Evolutionary conservation across 352 stramenopile species (phyloP), one percentile per base, ranked within the genome.

Genomic region (Phytophthora megakarya): DNA sequence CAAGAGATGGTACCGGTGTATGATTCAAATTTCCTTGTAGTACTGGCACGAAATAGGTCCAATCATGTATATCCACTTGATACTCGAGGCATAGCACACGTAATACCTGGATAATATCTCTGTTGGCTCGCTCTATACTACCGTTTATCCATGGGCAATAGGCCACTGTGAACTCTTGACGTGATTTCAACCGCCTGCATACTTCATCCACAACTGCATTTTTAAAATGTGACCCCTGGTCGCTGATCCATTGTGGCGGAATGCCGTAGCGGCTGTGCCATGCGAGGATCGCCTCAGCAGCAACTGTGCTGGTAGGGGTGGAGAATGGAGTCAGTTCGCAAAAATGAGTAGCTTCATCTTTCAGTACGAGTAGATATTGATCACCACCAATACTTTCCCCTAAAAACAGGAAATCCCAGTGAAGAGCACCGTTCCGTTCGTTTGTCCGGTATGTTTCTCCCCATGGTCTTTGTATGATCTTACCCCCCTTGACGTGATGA

Each of bases 191-290:
- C n/a, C n/a, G n/a, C n/a, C n/a, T 23, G 18, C 33, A 53, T 4
- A 81, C 19, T 38, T 74, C 55, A 19, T 6, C 2, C 8, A 78
- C 45, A 3, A 74, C 50, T 32, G 57, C 23, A 39, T 71, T 81
- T 23, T 68, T 75, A 43, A 76, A 81, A 37, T 78, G 73, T 8
- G 7, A 57, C 0, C 65, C 69, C 18, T 59, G 21, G 39, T 76
- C 67, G 21, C 49, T 68, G 7, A 75, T 61, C 68, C 54, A 76
- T 0, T 63, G 16, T 8, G 38, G 28, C 5, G 68, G 68, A 16
- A 61, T 26, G 11, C 53, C 60, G 61, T 71, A 78, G 1, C 68
- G 28, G 6, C 45, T 70, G 28, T 69, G 22, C 58, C 66, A 78
- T n/a, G 59, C 55, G 7, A 67, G 46, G 13, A 74, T 53, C 0